phyloP scores from a whole-genome alignment of 768 basidiomycete genomes.

The Tylopilus vinaceipallidus region DNA sequence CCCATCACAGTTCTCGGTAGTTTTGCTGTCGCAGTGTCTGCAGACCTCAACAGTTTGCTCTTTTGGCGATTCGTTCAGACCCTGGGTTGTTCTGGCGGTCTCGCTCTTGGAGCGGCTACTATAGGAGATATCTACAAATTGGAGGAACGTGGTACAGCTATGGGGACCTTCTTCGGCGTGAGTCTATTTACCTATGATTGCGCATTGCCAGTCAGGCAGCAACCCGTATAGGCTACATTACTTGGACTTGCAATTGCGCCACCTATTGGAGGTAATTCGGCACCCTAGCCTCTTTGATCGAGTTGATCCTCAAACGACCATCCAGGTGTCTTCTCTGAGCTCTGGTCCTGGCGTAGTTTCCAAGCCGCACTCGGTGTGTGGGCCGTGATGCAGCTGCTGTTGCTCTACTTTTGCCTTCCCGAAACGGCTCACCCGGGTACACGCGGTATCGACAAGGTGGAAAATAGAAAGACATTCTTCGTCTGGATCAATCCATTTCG shows the following conservation, averaged over 20 bases:
- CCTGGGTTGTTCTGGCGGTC: slow-evolving; percentile 55
- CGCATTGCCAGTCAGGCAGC: too few species aligned
- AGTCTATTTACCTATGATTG: too few species aligned
- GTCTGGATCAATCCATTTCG: slow-evolving; percentile 62
- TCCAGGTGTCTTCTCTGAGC: slow-evolving; percentile 49
- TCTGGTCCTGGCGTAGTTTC: slow-evolving; percentile 65
- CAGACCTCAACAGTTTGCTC: slow-evolving; percentile 44
- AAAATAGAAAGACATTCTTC: slow-evolving; percentile 23
- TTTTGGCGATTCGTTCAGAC: slow-evolving; percentile 66
- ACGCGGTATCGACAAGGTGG: slow-evolving; percentile 50
- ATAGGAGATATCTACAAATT: slow-evolving; percentile 67
- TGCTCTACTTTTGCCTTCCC: slow-evolving; percentile 48
- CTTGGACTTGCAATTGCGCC: slow-evolving; percentile 65
- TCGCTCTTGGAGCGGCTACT: slow-evolving; percentile 56
- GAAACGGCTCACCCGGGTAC: slow-evolving; percentile 66
- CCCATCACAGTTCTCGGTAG: slow-evolving; percentile 61
- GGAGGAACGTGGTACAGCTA: slow-evolving; percentile 58
- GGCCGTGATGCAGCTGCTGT: slow-evolving; percentile 38
- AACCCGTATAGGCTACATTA: slow-evolving; percentile 42
- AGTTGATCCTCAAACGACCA: not conserved
- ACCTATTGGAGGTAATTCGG: slow-evolving; percentile 45
- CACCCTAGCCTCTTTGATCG: not conserved
- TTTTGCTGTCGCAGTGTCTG: slow-evolving; percentile 53
- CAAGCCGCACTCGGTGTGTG: slow-evolving; percentile 46
- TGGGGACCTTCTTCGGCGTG: slow-evolving; percentile 59